Conservation (phyloP, 2,329 filamentous ascomycete species). For the Apiospora pterosperma region DNA sequence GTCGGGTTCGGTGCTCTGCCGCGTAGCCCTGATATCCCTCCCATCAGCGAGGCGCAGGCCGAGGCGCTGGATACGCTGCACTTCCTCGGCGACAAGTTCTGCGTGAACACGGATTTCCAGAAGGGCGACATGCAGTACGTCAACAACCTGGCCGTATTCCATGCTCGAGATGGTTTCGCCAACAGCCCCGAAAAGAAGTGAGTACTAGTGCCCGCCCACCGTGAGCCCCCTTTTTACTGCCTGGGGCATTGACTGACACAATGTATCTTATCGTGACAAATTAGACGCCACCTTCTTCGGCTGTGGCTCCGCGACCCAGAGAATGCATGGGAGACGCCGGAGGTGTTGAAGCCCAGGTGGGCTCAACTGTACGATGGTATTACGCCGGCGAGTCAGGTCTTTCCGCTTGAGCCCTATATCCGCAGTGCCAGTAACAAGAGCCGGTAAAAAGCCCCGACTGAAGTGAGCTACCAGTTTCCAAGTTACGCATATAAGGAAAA, state of each 20-base stretch:
- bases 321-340: conserved; percentile 45
- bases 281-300: conserved; percentile 44
- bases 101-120: conserved; percentile 41
- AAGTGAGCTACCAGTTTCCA: not conserved
- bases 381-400: conserved; percentile 47
- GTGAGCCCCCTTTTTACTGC: not conserved
- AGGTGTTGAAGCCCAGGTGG: conserved; percentile 44
- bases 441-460: not conserved
- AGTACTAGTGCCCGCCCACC: conserved; percentile 16
- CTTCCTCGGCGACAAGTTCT: conserved; percentile 44
- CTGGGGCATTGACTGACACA: not conserved
- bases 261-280: too few species aligned
- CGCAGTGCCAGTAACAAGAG: conserved; percentile 24
- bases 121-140: conserved; percentile 52
- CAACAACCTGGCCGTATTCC: conserved; percentile 53
- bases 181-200: conserved; percentile 42
- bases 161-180: conserved; percentile 47
- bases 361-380: conserved; percentile 50
- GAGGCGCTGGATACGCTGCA: conserved; percentile 51
- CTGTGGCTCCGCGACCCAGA: conserved; percentile 49
- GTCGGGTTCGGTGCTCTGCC: conserved; percentile 55
- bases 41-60: conserved; percentile 50
- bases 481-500: not conserved
- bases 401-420: conserved; percentile 53
- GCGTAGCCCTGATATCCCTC: conserved; percentile 50